These are phyloP conservation scores for Teunomyces stri DNA, from an alignment of 805 yeast genomes.

Conservation along the genomic window DNA sequence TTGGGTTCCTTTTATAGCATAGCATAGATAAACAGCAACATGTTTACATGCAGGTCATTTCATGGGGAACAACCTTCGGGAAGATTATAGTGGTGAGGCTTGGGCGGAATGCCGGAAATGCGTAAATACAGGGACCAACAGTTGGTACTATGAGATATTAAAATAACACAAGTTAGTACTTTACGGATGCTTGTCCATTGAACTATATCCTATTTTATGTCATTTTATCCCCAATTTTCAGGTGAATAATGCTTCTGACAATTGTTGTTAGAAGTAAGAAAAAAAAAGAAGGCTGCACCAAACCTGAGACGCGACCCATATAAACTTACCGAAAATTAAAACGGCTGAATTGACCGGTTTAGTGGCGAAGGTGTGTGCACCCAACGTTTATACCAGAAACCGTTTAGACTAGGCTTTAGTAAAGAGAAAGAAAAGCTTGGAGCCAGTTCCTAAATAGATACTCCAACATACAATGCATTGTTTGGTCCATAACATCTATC, in stretches of 20 bases:
- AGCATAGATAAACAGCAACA: slow-evolving; percentile 5
- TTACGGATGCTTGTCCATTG: no score
- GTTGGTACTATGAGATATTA: not conserved
- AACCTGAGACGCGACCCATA: not conserved
- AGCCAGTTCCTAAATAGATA: not conserved
- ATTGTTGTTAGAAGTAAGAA: not conserved
- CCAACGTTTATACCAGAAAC: no score
- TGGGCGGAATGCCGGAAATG: not conserved
- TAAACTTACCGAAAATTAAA: not conserved
- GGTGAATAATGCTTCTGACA: not conserved
- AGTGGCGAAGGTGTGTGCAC: not conserved
- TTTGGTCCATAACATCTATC: not conserved
- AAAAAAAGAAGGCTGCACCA: not conserved
- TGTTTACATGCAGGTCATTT: not conserved
- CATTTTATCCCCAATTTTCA: no score
- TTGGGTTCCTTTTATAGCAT: not conserved
- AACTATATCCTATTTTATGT: no score
- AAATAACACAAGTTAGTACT: not conserved
- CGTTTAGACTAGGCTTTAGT: no score
- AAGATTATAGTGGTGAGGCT: not conserved
- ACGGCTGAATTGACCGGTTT: not conserved
- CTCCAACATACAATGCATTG: no score
- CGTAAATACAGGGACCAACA: not conserved
- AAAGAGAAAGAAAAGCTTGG: not conserved
- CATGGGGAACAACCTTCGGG: not conserved